phyloP scores from a whole-genome alignment of 2,329 filamentous ascomycete species.

The Xylariaceae sp. region DNA sequence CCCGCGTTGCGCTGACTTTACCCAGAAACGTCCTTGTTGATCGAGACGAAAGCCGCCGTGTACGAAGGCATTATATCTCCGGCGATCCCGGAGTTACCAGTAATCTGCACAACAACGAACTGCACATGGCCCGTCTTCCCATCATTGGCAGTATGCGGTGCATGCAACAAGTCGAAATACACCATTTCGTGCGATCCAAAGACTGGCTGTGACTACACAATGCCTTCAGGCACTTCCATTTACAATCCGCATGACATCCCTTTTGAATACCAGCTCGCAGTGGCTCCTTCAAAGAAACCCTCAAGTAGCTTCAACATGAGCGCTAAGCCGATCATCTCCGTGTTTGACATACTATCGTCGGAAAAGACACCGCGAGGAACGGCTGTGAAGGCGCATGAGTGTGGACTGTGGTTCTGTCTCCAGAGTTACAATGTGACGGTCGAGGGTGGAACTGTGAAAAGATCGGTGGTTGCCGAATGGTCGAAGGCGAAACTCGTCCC shows the following conservation, averaged over 20 bases:
- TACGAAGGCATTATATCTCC: constrained; percentile 36
- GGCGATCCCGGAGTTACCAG: constrained; percentile 26
- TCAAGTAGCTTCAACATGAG: constrained; percentile 15
- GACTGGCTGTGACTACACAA: constrained; percentile 29
- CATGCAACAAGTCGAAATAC: constrained; percentile 24
- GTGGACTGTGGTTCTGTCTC: constrained; percentile 37
- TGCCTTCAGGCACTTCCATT: constrained; percentile 30
- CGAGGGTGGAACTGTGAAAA: constrained; percentile 28
- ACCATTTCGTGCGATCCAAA: constrained; percentile 17
- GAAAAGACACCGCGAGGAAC: constrained; percentile 23
- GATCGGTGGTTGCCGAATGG: constrained; percentile 28
- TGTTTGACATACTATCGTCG: constrained; percentile 34
- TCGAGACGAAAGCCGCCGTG: constrained; percentile 37
- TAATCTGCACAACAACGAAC: constrained; percentile 31
- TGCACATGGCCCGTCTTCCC: constrained; percentile 37
- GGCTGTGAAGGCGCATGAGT: constrained; percentile 28
- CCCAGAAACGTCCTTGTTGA: constrained; percentile 22
- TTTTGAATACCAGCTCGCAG: constrained; percentile 30
- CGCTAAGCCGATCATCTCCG: constrained; percentile 31
- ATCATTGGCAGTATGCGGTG: constrained; percentile 34
- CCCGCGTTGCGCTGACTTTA: constrained; percentile 3
- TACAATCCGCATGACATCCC: constrained; percentile 18
- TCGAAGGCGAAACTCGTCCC: constrained; percentile 29
- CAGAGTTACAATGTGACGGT: constrained; percentile 31
- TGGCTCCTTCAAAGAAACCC: constrained; percentile 27